Conservation (phyloP, 2,329 filamentous ascomycete species). For the Pyrenophora seminiperda region DNA sequence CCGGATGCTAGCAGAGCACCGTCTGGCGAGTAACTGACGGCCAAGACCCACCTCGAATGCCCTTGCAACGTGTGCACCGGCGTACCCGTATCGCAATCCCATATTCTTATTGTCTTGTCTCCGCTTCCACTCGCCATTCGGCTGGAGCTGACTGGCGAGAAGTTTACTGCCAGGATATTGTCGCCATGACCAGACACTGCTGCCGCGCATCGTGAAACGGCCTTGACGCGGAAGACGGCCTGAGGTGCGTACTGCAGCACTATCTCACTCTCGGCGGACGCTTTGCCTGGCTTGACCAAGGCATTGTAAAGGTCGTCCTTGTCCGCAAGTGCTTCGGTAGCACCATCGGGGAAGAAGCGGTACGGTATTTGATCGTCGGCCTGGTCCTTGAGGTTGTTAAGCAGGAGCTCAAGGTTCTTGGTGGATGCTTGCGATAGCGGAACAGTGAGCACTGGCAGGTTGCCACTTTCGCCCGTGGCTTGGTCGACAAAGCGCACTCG, state of each 20-base stretch:
- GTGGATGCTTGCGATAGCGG: constrained; percentile 83
- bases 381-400: constrained; percentile 79
- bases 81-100: constrained; percentile 93
- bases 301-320: constrained; percentile 53
- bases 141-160: constrained; percentile 78
- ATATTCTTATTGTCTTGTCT: constrained; percentile 88
- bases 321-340: constrained; percentile 53
- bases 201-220: constrained; percentile 86
- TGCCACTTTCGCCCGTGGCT: constrained; percentile 70
- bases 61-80: constrained; percentile 84
- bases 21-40: constrained; percentile 85
- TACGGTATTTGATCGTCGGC: constrained; percentile 70
- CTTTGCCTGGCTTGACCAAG: constrained; percentile 50
- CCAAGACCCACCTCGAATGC: constrained; percentile 88
- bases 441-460: constrained; percentile 70
- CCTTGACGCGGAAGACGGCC: constrained; percentile 90
- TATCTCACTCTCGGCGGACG: constrained; percentile 64
- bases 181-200: constrained; percentile 90
- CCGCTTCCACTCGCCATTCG: constrained; percentile 86
- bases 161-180: constrained; percentile 83
- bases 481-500: constrained; percentile 88
- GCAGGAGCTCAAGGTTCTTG: constrained; percentile 83
- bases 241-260: constrained; percentile 75
- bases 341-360: constrained; percentile 62
- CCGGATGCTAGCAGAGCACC: constrained; percentile 82